A percentile compares a stretch with the other conserved stretches of the same genome.
Conservation (phyloP, 2,329 filamentous ascomycete genomes). For the Stemphylium vesicarium region DNA sequence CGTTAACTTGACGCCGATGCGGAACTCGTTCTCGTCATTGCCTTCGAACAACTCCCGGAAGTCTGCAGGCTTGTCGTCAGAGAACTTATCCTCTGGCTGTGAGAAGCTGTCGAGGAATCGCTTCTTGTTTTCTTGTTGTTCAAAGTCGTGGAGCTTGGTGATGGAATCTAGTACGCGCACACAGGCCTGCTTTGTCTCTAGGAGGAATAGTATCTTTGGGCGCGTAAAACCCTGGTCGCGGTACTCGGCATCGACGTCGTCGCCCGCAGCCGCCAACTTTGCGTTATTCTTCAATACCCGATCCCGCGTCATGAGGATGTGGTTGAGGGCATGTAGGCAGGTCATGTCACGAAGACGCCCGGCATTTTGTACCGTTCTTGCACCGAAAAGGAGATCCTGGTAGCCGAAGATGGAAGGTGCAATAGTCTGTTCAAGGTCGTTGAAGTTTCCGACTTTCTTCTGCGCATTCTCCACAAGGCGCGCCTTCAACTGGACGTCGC, state of each 20-base stretch:
- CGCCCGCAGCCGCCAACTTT: conserved; percentile 71
- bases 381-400: conserved; percentile 77
- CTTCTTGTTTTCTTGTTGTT: conserved; percentile 94
- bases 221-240: conserved; percentile 95
- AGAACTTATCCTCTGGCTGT: conserved; percentile 70
- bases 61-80: conserved; percentile 79
- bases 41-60: conserved; percentile 90
- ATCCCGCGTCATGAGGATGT: conserved; percentile 91
- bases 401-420: conserved; percentile 81
- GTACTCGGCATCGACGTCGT: conserved; percentile 70
- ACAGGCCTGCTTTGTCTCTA: conserved; percentile 88
- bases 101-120: conserved; percentile 86
- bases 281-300: conserved; percentile 91
- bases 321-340: conserved; percentile 87
- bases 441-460: conserved; percentile 57
- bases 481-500: conserved; percentile 43
- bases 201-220: conserved; percentile 87
- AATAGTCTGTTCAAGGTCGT: conserved; percentile 67
- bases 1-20: conserved; percentile 94
- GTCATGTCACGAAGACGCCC: conserved; percentile 72
- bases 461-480: conserved; percentile 40
- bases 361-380: conserved; percentile 72
- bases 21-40: conserved; percentile 97
- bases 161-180: conserved; percentile 80
- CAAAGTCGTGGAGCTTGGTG: conserved; percentile 75